phyloP scores from a whole-genome alignment of 345 rosid genomes.

The Linum trigynum region DNA sequence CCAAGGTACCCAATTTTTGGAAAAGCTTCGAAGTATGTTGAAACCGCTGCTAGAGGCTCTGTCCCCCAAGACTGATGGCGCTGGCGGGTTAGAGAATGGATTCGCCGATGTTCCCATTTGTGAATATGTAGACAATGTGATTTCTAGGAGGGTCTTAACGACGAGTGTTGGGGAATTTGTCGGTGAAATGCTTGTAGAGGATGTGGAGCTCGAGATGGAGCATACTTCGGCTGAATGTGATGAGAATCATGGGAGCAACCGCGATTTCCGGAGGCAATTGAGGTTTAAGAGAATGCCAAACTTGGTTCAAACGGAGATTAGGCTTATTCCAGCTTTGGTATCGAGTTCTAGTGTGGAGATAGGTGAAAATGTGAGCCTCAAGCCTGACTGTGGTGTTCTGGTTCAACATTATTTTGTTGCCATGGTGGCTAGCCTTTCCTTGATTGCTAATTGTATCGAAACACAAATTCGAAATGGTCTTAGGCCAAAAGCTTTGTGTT shows the following conservation, averaged over 20 bases:
- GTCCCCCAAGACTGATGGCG: slow-evolving; percentile 28
- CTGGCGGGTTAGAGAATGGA: slow-evolving; percentile 8
- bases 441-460: slow-evolving; percentile 27
- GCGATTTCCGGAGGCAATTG: slow-evolving; percentile 69
- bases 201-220: slow-evolving; percentile 50
- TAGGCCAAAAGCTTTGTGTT: slow-evolving; percentile 56
- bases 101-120: slow-evolving; percentile 34
- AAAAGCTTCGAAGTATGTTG: slow-evolving; percentile 23
- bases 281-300: slow-evolving; percentile 88
- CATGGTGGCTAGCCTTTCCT: slow-evolving; percentile 59
- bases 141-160: slow-evolving; percentile 42
- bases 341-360: slow-evolving; percentile 15
- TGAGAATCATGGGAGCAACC: slow-evolving; percentile 3
- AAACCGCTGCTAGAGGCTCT: slow-evolving; percentile 43
- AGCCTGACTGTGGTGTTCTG: slow-evolving; percentile 36
- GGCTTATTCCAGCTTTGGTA: slow-evolving; percentile 28
- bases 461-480: slow-evolving; percentile 16
- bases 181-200: slow-evolving; percentile 76
- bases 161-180: slow-evolving; percentile 40
- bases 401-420: slow-evolving; percentile 73
- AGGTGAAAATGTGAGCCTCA: slow-evolving; percentile 26
- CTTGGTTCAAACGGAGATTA: slow-evolving; percentile 55
- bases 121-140: slow-evolving; percentile 51
- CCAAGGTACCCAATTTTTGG: slow-evolving; percentile 12
- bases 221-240: slow-evolving; percentile 4